Conservation (phyloP, 2,329 filamentous ascomycete species). For the Metarhizium anisopliae region DNA sequence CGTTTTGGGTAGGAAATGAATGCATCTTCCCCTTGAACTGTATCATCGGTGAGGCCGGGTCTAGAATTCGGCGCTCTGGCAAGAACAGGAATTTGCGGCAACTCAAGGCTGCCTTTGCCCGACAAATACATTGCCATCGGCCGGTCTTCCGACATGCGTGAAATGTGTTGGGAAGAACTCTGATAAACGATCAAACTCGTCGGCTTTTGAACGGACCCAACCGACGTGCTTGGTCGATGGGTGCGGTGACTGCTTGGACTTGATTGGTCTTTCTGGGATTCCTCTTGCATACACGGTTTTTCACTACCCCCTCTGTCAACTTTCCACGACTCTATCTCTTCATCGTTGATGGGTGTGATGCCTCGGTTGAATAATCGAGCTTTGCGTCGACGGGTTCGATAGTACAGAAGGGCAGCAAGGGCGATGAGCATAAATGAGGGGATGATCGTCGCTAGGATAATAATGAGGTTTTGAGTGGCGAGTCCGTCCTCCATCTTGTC, state of each 20-base stretch:
- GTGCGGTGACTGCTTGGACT: constrained; percentile 8
- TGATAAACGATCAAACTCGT: constrained; percentile 48
- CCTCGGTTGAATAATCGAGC: constrained; percentile 41
- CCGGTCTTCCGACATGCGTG: constrained; percentile 19
- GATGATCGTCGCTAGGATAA: constrained; percentile 43
- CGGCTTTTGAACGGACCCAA: constrained; percentile 33
- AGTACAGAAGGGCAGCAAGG: constrained; percentile 26
- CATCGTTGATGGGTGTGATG: constrained; percentile 53
- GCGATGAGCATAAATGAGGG: constrained; percentile 30
- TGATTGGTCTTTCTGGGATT: background rate
- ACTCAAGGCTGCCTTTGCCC: constrained; percentile 34
- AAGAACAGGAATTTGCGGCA: constrained; percentile 41
- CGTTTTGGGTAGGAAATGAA: constrained; percentile 46
- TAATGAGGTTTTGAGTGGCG: constrained; percentile 20
- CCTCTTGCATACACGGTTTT: constrained; percentile 13
- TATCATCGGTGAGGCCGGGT: constrained; percentile 52
- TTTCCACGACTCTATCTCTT: constrained; percentile 59
- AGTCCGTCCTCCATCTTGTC: background rate
- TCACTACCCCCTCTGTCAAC: constrained; percentile 22
- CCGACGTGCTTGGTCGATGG: constrained; percentile 20
- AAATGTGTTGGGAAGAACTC: constrained; percentile 12
- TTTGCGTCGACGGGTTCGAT: constrained; percentile 29
- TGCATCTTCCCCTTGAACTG: constrained; percentile 50
- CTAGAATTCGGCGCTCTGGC: constrained; percentile 55
- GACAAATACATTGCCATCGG: constrained; percentile 21